A percentile compares a stretch with the other conserved stretches of the same genome.
These are phyloP conservation scores for Alternaria gansuensis DNA, from an alignment of 2,329 filamentous ascomycete species.

Conservation along the genomic window DNA sequence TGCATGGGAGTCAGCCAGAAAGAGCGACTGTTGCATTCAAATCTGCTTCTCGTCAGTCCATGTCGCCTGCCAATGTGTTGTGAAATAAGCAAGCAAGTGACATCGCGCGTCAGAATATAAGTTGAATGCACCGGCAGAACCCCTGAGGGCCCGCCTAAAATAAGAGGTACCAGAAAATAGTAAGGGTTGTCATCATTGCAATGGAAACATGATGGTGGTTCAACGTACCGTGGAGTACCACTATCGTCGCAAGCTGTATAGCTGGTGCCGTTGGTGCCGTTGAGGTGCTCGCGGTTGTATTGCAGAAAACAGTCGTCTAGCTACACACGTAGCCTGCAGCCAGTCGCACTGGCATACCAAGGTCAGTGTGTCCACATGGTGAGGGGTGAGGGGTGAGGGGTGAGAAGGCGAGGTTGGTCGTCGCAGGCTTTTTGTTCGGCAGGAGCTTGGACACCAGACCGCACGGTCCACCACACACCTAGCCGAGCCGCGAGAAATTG, in stretches of 20 bases:
- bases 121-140: conserved; percentile 49
- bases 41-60: conserved; percentile 23
- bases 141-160: conserved; percentile 43
- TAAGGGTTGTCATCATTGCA: conserved; percentile 33
- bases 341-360: not conserved
- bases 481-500: conserved; percentile 39
- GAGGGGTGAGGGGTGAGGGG: conserved; percentile 6
- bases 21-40: not conserved
- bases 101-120: conserved; percentile 47
- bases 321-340: conserved; percentile 6
- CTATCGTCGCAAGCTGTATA: not conserved
- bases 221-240: not conserved
- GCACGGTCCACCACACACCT: conserved; percentile 26
- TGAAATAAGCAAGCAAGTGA: conserved; percentile 11
- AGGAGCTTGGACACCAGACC: conserved; percentile 18
- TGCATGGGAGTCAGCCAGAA: not conserved
- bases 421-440: conserved; percentile 22
- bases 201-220: not conserved
- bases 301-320: not conserved
- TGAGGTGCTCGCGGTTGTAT: conserved; percentile 14
- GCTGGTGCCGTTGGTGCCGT: conserved; percentile 54
- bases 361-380: not conserved
- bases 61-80: conserved; percentile 6
- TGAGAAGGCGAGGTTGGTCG: conserved; percentile 13
- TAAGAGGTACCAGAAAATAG: conserved; percentile 87